Base-by-base conservation (phyloP, 768 basidiomycete species). In the Suillus luteus region DNA sequence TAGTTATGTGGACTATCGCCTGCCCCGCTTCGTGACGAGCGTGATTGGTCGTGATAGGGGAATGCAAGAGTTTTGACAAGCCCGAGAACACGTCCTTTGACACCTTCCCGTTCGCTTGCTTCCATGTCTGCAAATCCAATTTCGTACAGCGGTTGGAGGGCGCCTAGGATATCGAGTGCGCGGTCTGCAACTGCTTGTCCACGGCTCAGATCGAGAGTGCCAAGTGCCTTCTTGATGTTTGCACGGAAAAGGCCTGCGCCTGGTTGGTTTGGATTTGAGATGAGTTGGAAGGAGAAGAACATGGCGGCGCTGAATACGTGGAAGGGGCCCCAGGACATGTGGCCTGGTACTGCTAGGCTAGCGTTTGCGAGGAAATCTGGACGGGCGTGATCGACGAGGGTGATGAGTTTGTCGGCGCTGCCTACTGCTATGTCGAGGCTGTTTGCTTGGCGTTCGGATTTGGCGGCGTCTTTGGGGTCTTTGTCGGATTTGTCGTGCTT, bases 221-320 rank as follows among this genome's bases (percentile, higher is more conserved):
- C 72, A 65, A 88, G 82, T 15, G 89, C 86, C 72, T 88, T 89
- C 68, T 83, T 84, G 70, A 94, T 89, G 69, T 88, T 90, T 40
- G 84, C 83, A 22, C 91, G 88, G 78, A 92, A 92, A 41, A 91
- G 80, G 35, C 84, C 85, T 49, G 90, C 90, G 31, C 89, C 91
- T 52, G 89, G 88, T 66, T 92, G 91, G 65, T 90, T 90, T 59
- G 91, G 89, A 69, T 91, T 88, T 41, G 87, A 84, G 69, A 93
- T 88, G 57, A 93, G 83, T 69, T 93, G 91, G 78, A 93, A 93
- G n/a, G 90, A 90, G 83, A 93, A 92, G 77, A 93, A 93, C 88
- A 93, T 92, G 57, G 90, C 90, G 22, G 92, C 91, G 55, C 88
- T 88, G 79, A 93, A 93, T 68, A 89, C 86, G 71, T 94, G 91